phyloP scores from a whole-genome alignment of 352 stramenopile species.

The Globisporangium uncinulatum region DNA sequence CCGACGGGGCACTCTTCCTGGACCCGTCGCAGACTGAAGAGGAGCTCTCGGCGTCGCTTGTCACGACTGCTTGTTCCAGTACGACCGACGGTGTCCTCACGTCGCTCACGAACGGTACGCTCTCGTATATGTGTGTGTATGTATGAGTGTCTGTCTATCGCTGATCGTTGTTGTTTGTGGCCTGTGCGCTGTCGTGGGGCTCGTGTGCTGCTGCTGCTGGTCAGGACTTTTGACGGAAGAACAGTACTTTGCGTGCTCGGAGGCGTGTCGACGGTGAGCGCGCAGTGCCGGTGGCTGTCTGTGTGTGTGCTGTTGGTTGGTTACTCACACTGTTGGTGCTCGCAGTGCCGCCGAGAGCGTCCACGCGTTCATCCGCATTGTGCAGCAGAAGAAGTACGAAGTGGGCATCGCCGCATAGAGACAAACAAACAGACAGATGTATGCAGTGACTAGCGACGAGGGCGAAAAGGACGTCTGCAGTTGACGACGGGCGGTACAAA shows the following conservation, averaged over 20 bases:
- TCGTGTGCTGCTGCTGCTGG: constrained; percentile 1
- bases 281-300: no score
- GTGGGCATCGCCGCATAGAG: constrained; percentile 10
- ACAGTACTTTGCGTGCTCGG: constrained; percentile 79
- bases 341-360: constrained; percentile 67
- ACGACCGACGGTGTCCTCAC: constrained; percentile 68
- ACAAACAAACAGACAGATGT: neutral
- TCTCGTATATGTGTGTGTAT: no score
- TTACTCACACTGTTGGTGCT: neutral
- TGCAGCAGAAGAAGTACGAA: constrained; percentile 72
- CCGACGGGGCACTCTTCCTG: constrained; percentile 59
- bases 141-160: neutral
- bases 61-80: constrained; percentile 61
- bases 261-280: constrained; percentile 76
- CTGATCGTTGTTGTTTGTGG: no score
- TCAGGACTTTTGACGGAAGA: constrained; percentile 66
- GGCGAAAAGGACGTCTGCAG: no score
- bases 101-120: constrained; percentile 60
- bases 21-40: constrained; percentile 66
- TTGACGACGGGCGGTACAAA: no score
- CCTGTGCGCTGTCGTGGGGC: neutral
- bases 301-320: neutral
- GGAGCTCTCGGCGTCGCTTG: constrained; percentile 57
- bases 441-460: no score
- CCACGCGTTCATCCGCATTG: constrained; percentile 65